phyloP scores from a whole-genome alignment of 257 asterid genomes.

The Marsdenia floribunda region DNA sequence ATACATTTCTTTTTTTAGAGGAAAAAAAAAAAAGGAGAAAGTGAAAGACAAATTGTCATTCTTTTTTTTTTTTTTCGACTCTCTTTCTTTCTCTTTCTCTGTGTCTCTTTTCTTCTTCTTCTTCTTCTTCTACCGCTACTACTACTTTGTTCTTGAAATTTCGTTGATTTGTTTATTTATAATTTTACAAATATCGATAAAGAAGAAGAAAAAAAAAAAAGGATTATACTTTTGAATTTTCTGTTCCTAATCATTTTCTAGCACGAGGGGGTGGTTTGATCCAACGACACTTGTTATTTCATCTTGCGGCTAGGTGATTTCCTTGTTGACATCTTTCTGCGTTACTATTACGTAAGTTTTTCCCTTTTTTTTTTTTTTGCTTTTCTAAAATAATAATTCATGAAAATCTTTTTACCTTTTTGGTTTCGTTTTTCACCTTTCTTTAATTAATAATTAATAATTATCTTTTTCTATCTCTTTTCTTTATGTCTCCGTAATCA shows the following conservation, averaged over 20 bases:
- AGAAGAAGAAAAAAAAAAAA: not conserved
- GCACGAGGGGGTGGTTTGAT: conserved; percentile 19
- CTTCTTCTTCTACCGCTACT: not conserved
- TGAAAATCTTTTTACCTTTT: conserved; percentile 11
- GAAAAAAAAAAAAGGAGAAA: not conserved
- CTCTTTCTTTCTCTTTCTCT: not conserved
- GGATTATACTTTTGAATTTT: not conserved
- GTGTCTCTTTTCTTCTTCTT: not conserved
- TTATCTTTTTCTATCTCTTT: not conserved
- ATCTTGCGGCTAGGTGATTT: conserved; percentile 19
- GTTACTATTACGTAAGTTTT: conserved; percentile 17
- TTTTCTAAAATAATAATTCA: conserved; percentile 1
- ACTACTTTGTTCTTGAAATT: not conserved
- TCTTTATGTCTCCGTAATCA: not conserved
- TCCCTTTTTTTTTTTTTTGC: not conserved
- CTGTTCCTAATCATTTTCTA: conserved; percentile 3
- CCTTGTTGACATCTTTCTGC: not conserved
- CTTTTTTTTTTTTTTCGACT: too few relatives aligned
- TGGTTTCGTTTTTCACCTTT: conserved; percentile 9
- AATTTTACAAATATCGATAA: not conserved
- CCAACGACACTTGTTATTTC: conserved; percentile 13
- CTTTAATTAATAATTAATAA: too few relatives aligned
- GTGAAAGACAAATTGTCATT: conserved; percentile 9
- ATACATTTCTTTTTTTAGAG: not conserved
- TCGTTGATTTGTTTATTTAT: not conserved